Evolutionary conservation across 2,329 filamentous ascomycete genomes (phyloP).

Genomic region (Cladosporium cucumerinum): DNA sequence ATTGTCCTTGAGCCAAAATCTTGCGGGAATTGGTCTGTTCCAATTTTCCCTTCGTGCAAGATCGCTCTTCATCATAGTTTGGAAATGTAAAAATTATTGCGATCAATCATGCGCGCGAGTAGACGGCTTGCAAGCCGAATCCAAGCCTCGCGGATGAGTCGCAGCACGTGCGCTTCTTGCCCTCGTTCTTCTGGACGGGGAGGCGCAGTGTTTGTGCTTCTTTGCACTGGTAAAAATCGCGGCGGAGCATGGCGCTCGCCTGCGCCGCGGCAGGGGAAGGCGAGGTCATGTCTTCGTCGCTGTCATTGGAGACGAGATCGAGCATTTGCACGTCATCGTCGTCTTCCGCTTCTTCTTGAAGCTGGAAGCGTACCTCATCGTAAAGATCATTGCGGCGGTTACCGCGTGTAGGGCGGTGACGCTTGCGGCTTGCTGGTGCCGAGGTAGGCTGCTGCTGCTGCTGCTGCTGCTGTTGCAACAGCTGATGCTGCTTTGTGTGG

Average conservation of each 20-base stretch:
- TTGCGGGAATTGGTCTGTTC: neutral
- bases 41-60: neutral
- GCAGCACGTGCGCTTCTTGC: conserved; percentile 35
- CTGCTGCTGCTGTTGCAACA: conserved; percentile 7
- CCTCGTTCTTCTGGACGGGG: conserved; percentile 32
- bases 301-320: conserved; percentile 19
- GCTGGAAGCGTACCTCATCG: conserved; percentile 34
- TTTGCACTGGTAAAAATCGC: conserved; percentile 21
- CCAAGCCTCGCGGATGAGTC: conserved; percentile 21
- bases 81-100: neutral
- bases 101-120: conserved; percentile 6
- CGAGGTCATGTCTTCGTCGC: conserved; percentile 21
- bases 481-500: conserved; percentile 28
- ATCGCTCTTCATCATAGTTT: neutral
- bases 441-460: conserved; percentile 14
- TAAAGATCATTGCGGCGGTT: conserved; percentile 33
- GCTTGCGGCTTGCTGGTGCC: conserved; percentile 30
- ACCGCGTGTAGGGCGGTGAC: conserved; percentile 29
- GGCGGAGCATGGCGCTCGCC: conserved; percentile 27
- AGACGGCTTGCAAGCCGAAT: conserved; percentile 5
- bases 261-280: conserved; percentile 28
- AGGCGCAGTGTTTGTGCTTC: conserved; percentile 24
- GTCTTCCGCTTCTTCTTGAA: conserved; percentile 30
- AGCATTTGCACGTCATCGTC: conserved; percentile 28
- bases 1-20: neutral